phyloP scores from a whole-genome alignment of 2,329 filamentous ascomycete species.

The Aspergillus glaucus region DNA sequence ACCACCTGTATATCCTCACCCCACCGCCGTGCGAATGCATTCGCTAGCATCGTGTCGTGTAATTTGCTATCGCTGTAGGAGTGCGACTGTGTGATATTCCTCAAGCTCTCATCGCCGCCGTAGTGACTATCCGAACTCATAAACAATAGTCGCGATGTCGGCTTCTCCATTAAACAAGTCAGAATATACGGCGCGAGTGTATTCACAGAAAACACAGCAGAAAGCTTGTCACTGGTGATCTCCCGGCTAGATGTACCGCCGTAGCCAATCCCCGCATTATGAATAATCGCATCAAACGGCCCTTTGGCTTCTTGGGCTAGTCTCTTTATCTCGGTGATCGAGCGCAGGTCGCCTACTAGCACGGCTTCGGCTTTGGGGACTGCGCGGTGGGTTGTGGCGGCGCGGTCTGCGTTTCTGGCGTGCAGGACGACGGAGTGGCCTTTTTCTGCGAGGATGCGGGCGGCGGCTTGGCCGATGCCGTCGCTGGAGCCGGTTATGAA shows the following conservation, averaged over 20 bases:
- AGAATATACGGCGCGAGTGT: conserved; percentile 54
- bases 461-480: conserved; percentile 49
- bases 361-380: conserved; percentile 48
- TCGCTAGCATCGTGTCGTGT: conserved; percentile 51
- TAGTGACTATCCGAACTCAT: conserved; percentile 48
- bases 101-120: conserved; percentile 39
- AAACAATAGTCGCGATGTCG: conserved; percentile 47
- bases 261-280: conserved; percentile 51
- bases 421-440: conserved; percentile 54
- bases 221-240: conserved; percentile 42
- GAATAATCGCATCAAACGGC: conserved; percentile 51
- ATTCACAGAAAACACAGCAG: conserved; percentile 51
- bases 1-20: conserved; percentile 43
- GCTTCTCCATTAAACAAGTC: conserved; percentile 42
- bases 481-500: conserved; percentile 54
- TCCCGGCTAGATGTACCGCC: conserved; percentile 30
- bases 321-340: conserved; percentile 44
- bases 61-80: conserved; percentile 53
- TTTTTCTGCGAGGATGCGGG: conserved; percentile 43
- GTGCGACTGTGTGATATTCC: conserved; percentile 29
- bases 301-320: conserved; percentile 50
- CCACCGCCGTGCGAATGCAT: conserved; percentile 45
- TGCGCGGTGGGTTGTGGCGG: conserved; percentile 42
- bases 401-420: conserved; percentile 51
- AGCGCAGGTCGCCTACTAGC: conserved; percentile 49